Percentiles rank a stretch among this genome's conserved stretches.
Conservation (phyloP, 768 basidiomycete genomes). For the Paxillus involutus region DNA sequence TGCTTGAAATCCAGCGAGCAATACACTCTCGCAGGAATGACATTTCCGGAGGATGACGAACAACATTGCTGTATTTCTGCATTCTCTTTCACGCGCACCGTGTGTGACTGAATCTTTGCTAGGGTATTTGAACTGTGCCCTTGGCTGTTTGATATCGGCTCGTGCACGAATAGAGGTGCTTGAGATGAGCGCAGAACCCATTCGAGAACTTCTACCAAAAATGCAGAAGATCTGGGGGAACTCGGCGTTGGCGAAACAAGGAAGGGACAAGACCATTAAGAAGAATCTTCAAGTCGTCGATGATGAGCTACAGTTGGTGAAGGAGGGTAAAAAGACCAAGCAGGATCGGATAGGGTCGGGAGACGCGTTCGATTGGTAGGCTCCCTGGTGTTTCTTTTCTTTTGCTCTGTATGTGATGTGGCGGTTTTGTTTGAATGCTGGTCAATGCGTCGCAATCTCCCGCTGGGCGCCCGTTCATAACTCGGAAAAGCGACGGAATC, state of each 20-base stretch:
- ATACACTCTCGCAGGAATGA: slow-evolving; percentile 12
- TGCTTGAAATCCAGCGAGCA: background rate
- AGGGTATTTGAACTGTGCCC: slow-evolving; percentile 1
- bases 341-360: background rate
- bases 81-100: background rate
- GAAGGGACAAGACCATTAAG: background rate
- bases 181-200: background rate
- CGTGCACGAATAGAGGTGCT: background rate
- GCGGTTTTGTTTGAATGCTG: too few species aligned
- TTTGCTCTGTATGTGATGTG: too few species aligned
- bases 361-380: background rate
- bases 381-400: too few species aligned
- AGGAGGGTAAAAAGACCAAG: background rate
- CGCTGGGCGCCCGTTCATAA: too few species aligned
- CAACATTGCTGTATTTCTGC: slow-evolving; percentile 9
- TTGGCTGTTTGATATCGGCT: background rate
- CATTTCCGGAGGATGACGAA: slow-evolving; percentile 21
- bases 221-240: slow-evolving; percentile 11
- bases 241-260: background rate
- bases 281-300: background rate
- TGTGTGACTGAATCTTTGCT: background rate
- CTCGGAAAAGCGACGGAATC: too few species aligned
- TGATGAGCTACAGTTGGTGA: background rate
- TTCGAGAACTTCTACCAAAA: slow-evolving; percentile 7
- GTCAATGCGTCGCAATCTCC: too few species aligned